Conservation (phyloP, 176 grass and related monocot genomes). For the Secale cereale region DNA sequence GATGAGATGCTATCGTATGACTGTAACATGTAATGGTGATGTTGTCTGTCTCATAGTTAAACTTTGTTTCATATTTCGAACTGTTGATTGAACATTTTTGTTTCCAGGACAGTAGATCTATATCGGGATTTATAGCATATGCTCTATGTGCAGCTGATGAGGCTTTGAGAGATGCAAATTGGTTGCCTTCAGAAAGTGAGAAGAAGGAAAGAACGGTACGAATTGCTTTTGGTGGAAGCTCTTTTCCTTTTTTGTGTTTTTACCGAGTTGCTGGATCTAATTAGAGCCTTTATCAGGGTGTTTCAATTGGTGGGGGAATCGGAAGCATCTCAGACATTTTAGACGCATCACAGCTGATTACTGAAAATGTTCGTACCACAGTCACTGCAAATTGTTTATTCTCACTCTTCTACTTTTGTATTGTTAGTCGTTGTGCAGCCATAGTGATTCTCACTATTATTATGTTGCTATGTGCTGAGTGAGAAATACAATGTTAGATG, state of each 20-base stretch:
- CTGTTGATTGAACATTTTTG: conserved; percentile 31
- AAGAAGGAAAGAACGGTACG: conserved; percentile 84
- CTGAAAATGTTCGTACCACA: conserved; percentile 66
- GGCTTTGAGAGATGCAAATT: conserved; percentile 85
- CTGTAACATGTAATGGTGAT: not conserved
- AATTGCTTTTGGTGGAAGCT: not conserved
- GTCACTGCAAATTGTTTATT: not conserved
- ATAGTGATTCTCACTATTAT: not conserved
- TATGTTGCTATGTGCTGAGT: not conserved
- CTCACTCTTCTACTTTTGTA: not conserved
- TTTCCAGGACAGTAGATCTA: conserved; percentile 81
- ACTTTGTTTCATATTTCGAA: conserved; percentile 2
- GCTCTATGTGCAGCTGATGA: conserved; percentile 92
- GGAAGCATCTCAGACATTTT: conserved; percentile 89
- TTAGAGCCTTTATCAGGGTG: conserved; percentile 63
- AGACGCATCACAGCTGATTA: conserved; percentile 69
- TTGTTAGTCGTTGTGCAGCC: not conserved
- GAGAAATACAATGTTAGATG: not conserved
- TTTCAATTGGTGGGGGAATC: conserved; percentile 84
- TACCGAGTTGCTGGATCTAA: conserved; percentile 13
- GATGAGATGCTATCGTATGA: not conserved
- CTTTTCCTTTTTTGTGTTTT: not conserved
- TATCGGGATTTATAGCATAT: conserved; percentile 85
- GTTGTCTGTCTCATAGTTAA: not conserved
- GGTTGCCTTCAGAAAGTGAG: conserved; percentile 58